phyloP scores from a whole-genome alignment of 192 early-diverging fungal species.

The Coemansia erecta region DNA sequence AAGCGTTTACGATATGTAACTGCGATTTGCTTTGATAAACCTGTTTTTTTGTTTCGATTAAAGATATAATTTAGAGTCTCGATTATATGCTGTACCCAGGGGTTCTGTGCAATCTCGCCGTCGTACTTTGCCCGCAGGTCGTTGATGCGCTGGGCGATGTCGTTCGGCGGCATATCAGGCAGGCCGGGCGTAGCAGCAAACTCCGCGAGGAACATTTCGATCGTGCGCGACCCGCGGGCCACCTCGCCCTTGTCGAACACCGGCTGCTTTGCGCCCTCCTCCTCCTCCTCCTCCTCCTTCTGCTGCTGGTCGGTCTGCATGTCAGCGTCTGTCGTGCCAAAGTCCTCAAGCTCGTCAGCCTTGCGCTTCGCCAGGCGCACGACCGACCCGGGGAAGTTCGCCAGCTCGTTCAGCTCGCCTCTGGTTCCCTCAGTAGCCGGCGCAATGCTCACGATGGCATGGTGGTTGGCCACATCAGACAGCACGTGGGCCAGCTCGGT shows the following conservation, averaged over 20 bases:
- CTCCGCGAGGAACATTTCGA: constrained; percentile 56
- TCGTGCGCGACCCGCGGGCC: constrained; percentile 24
- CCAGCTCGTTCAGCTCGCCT: constrained; percentile 80
- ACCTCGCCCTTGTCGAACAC: constrained; percentile 37
- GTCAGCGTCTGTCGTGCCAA: no score
- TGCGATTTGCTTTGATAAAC: no score
- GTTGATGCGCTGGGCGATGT: constrained; percentile 36
- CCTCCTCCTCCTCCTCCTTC: no score
- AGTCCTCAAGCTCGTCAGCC: constrained; percentile 84
- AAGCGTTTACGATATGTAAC: no score
- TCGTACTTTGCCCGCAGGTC: constrained; percentile 58
- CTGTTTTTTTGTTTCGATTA: no score
- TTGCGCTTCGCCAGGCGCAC: constrained; percentile 84
- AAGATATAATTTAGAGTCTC: no score
- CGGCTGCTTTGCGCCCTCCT: no score
- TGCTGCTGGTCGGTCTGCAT: no score
- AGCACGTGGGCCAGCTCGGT: constrained; percentile 75
- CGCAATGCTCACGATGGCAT: constrained; percentile 72
- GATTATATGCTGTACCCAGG: constrained; percentile 64
- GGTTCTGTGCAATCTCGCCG: constrained; percentile 56
- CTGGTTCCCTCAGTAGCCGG: constrained; percentile 22
- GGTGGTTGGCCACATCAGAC: constrained; percentile 77
- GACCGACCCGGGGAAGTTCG: constrained; percentile 82
- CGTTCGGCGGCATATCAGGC: constrained; percentile 37
- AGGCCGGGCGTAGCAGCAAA: constrained; percentile 47